A percentile compares a stretch with the other conserved stretches of the same genome.
phyloP scores from a whole-genome alignment of 78 protist genomes.

The Polysphondylium violaceum region DNA sequence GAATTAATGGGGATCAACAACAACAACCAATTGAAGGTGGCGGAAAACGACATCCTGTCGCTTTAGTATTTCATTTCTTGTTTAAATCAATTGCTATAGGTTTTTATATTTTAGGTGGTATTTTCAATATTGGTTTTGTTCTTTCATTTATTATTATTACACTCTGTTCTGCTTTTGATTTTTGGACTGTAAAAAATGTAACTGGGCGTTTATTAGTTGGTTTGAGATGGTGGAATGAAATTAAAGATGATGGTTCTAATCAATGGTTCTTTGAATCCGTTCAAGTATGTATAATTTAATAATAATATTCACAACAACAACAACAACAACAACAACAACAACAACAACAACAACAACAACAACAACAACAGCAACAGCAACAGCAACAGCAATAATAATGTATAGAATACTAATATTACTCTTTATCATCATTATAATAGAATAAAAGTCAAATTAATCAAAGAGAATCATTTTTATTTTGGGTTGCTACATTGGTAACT shows the following conservation, averaged over 20 bases:
- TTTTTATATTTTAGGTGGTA: conserved; percentile 48
- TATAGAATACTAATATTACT: neutral
- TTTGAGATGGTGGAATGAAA: conserved; percentile 95
- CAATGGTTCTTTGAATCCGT: conserved; percentile 92
- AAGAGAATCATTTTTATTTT: conserved; percentile 54
- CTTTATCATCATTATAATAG: neutral
- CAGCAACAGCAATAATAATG: too few species aligned
- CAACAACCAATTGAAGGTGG: neutral
- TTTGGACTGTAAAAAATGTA: conserved; percentile 94
- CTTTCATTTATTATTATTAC: conserved; percentile 50
- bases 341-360: too few species aligned
- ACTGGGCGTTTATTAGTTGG: conserved; percentile 94
- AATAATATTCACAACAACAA: neutral
- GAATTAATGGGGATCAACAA: neutral
- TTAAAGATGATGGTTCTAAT: conserved; percentile 88
- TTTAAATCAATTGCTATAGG: conserved; percentile 67
- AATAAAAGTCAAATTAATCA: conserved; percentile 59
- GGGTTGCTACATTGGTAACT: conserved; percentile 34
- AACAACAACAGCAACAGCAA: too few species aligned
- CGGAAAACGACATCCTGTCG: conserved; percentile 61
- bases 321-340: too few species aligned
- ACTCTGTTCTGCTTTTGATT: conserved; percentile 83
- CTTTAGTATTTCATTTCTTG: conserved; percentile 65
- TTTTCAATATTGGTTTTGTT: conserved; percentile 9
- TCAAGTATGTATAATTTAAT: conserved; percentile 27